Evolutionary conservation across 164 flowering plant genomes (phyloP), one percentile per base, ranked within the genome.

Genomic region (Pachysandra terminalis): DNA sequence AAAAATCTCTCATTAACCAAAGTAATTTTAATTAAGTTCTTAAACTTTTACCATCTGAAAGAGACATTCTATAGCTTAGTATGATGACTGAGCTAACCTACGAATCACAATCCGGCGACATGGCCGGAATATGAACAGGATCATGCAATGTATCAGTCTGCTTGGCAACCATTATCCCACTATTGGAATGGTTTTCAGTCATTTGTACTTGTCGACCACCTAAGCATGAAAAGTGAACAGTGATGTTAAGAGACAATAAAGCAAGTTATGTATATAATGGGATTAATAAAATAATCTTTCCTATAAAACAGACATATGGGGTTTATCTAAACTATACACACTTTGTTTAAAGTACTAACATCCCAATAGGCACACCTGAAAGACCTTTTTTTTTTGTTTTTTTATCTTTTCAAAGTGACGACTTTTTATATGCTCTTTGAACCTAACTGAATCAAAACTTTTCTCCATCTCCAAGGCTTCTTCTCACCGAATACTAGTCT

Each of bases 241-340:
- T 65, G 71, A 59, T 68, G n/a, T 58, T 74, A 72, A 73, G 74
- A 63, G 86, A 81, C 83, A 80, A 63, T 71, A 78, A 74, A 74
- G 80, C 79, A 73, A 72, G 71, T 71, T 70, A n/a, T 73, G 67
- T n/a, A n/a, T n/a, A 60, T 58, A 65, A 67, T 68, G n/a, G 66
- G 68, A 28, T 59, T 61, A 78, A 69, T 75, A 69, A 54, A 77
- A 28, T 69, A 56, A 68, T 24, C 51, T 24, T 71, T 40, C 10
- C 10, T n/a, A n/a, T n/a, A n/a, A n/a, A n/a, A n/a, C n/a, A n/a
- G n/a, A n/a, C n/a, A n/a, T n/a, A n/a, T n/a, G n/a, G n/a, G n/a
- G n/a, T n/a, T n/a, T n/a, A n/a, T n/a, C n/a, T n/a, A n/a, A n/a
- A n/a, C n/a, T n/a, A n/a, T n/a, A n/a, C n/a, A n/a, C n/a, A n/a